A percentile compares a stretch with the other conserved stretches of the same genome.
Evolutionary conservation across 1,139 yeast species (phyloP).

Genomic region (Entelexis sorbosivorans): DNA sequence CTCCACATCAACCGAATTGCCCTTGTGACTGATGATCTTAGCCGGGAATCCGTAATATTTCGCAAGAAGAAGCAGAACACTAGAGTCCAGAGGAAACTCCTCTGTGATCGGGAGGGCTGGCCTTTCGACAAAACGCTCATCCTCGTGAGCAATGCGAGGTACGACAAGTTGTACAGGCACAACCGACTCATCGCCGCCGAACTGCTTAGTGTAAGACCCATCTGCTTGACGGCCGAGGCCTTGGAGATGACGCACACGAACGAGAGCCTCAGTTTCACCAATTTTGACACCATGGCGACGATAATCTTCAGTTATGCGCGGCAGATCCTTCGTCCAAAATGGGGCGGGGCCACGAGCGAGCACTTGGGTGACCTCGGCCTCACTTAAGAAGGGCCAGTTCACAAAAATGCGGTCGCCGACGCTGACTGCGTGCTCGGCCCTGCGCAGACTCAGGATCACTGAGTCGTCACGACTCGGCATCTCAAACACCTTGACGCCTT

Average conservation of each 20-base stretch:
- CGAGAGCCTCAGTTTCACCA: constrained; percentile 50
- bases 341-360: constrained; percentile 14
- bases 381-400: constrained; percentile 83
- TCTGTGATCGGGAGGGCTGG: constrained; percentile 67
- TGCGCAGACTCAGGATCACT: constrained; percentile 50
- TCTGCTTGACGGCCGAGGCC: constrained; percentile 59
- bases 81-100: constrained; percentile 67
- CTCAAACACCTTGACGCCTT: constrained; percentile 70
- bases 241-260: constrained; percentile 60
- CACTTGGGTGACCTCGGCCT: constrained; percentile 60
- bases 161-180: constrained; percentile 75
- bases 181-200: constrained; percentile 36
- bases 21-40: constrained; percentile 48
- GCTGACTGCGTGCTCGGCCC: constrained; percentile 37
- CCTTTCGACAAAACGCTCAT: constrained; percentile 59
- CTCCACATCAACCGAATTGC: constrained; percentile 32
- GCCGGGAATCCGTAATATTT: constrained; percentile 86
- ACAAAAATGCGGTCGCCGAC: constrained; percentile 57
- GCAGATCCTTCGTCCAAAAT: constrained; percentile 26
- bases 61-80: constrained; percentile 76
- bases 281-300: constrained; percentile 48
- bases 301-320: constrained; percentile 34
- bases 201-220: constrained; percentile 67
- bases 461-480: constrained; percentile 78
- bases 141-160: constrained; percentile 61